These are phyloP conservation scores for Platanthera guangdongensis DNA, from an alignment of 106 monocot species.

Conservation along the genomic window DNA sequence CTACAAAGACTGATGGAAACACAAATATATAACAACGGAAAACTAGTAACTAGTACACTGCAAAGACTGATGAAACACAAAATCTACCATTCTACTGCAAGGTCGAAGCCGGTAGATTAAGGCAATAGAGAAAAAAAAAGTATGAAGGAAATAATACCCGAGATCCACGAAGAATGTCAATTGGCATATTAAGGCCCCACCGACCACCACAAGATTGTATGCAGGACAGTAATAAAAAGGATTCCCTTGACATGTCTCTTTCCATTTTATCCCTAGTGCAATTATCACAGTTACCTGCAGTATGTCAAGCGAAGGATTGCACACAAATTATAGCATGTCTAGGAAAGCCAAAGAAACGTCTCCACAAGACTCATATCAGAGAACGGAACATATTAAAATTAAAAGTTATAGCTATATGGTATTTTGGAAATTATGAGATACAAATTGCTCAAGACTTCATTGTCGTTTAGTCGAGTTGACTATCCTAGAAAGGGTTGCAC, in stretches of 20 bases:
- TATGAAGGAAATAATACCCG: slow-evolving; percentile 34
- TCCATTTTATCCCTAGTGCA: slow-evolving; percentile 61
- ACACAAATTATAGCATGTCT: neutral
- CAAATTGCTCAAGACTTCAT: no score
- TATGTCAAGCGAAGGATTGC: neutral
- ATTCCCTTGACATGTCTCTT: slow-evolving; percentile 80
- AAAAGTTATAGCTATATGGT: no score
- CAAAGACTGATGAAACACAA: neutral
- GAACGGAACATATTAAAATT: no score
- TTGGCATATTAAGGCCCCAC: slow-evolving; percentile 91
- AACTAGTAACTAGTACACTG: neutral
- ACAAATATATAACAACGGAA: neutral
- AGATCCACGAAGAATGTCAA: slow-evolving; percentile 96
- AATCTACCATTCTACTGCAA: neutral
- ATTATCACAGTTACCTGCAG: slow-evolving; percentile 90
- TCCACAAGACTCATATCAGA: neutral
- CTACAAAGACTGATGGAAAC: no score
- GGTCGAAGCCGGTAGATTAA: neutral
- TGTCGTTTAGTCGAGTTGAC: no score
- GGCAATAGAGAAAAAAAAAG: neutral
- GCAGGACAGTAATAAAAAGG: slow-evolving; percentile 75
- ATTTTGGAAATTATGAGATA: no score
- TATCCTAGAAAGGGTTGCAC: no score
- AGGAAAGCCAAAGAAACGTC: neutral
- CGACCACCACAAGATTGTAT: slow-evolving; percentile 74